Evolutionary conservation across 108 stramenopile genomes (phyloP).

Genomic region (Bacterosira constricta): DNA sequence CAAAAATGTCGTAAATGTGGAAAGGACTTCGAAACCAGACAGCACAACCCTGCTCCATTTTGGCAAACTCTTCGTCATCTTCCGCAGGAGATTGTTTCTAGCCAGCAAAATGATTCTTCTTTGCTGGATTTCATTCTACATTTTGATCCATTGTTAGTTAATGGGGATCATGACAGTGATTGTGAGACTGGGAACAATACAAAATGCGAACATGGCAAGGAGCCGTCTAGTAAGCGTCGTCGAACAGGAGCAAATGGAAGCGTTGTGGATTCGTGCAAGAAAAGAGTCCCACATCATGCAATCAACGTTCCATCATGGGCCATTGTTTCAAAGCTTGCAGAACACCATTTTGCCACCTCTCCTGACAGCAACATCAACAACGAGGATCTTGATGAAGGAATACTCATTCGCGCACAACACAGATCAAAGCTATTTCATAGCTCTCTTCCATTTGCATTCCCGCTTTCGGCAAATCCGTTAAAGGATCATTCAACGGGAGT

Average conservation of each 20-base stretch:
- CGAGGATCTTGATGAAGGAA: constrained; percentile 20
- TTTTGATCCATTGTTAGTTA: constrained; percentile 14
- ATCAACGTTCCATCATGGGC: constrained; percentile 25
- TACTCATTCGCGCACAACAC: constrained; percentile 48
- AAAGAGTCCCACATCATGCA: not conserved
- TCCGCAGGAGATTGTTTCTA: constrained; percentile 36
- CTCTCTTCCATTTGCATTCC: constrained; percentile 53
- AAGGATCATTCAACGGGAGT: constrained; percentile 1
- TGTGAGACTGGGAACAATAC: not conserved
- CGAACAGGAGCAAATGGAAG: not conserved
- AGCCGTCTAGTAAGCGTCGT: not conserved
- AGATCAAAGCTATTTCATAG: constrained; percentile 26
- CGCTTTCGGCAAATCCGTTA: not conserved
- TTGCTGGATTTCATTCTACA: constrained; percentile 42
- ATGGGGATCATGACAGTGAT: not conserved
- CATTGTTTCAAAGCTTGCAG: not conserved
- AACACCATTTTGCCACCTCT: constrained; percentile 23
- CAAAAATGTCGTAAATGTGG: not conserved
- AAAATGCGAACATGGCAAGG: no score
- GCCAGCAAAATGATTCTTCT: not conserved
- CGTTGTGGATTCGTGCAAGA: not conserved
- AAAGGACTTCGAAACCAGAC: not conserved
- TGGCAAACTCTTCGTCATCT: constrained; percentile 38
- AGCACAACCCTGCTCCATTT: not conserved
- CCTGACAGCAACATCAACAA: constrained; percentile 11